Evolutionary conservation across 352 stramenopile genomes (phyloP).

Genomic region (Elongisporangium anandrum): DNA sequence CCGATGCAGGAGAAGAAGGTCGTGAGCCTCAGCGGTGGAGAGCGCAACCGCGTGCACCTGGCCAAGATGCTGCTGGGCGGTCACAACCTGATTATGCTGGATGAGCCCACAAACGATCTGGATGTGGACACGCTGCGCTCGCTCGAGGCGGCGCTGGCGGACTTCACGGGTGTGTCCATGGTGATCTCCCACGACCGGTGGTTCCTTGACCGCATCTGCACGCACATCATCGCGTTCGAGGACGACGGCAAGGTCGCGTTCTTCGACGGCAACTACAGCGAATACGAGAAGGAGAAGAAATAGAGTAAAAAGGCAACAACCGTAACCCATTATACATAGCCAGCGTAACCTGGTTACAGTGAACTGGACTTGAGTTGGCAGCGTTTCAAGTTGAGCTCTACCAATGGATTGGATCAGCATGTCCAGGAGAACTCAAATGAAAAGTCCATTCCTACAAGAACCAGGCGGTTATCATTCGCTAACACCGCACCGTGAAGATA

Average conservation of each 20-base stretch:
- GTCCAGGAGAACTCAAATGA: too few relatives aligned
- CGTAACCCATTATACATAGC: neutral
- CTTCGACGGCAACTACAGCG: constrained; percentile 86
- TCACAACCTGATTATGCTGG: constrained; percentile 86
- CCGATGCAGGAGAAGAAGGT: constrained; percentile 85
- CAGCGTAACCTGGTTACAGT: too few relatives aligned
- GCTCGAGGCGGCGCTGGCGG: constrained; percentile 78
- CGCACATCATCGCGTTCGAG: constrained; percentile 85
- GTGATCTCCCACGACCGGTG: constrained; percentile 95
- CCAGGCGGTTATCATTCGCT: too few relatives aligned
- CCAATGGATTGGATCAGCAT: too few relatives aligned
- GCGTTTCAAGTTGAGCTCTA: too few relatives aligned
- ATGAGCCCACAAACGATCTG: constrained; percentile 87
- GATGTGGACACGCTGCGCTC: constrained; percentile 85
- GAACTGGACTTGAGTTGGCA: too few relatives aligned
- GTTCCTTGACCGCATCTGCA: constrained; percentile 94
- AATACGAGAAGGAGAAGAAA: constrained; percentile 80
- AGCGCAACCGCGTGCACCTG: constrained; percentile 83
- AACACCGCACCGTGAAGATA: too few relatives aligned
- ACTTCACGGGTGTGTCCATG: constrained; percentile 91
- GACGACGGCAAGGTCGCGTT: constrained; percentile 64
- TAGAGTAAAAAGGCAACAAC: constrained; percentile 1
- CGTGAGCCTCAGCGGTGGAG: constrained; percentile 65
- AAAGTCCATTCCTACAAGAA: too few relatives aligned
- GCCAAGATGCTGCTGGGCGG: constrained; percentile 82